Conservation (phyloP, 192 early-diverging fungal genomes). For the Dispira parvispora region DNA sequence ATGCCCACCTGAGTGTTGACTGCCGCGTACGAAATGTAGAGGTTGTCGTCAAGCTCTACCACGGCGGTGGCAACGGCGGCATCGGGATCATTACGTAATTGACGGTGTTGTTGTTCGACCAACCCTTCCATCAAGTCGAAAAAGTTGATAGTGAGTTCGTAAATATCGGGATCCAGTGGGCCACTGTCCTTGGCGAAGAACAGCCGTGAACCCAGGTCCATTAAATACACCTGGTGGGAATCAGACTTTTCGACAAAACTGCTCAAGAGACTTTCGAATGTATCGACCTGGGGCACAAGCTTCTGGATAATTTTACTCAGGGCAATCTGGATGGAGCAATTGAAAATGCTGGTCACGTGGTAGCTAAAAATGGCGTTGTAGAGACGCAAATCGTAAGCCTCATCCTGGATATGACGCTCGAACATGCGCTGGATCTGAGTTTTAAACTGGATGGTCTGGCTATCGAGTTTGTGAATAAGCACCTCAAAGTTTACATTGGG, state of each 20-base stretch:
- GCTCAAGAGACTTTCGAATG: slow-evolving; percentile 6
- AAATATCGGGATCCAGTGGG: slow-evolving; percentile 4
- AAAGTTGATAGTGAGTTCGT: slow-evolving; percentile 4
- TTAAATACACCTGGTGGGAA: background rate
- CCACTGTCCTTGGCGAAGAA: slow-evolving; percentile 10
- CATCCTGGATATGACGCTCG: slow-evolving; percentile 4
- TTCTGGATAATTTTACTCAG: slow-evolving; percentile 6
- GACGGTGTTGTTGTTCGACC: background rate
- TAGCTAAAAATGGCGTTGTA: slow-evolving; percentile 2
- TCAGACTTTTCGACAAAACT: slow-evolving; percentile 3
- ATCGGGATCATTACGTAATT: background rate
- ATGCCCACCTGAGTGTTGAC: background rate
- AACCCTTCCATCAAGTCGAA: slow-evolving; percentile 7
- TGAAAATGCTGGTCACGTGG: slow-evolving; percentile 10
- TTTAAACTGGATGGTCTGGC: slow-evolving; percentile 7
- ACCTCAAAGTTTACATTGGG: slow-evolving; percentile 6
- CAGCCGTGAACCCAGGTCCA: slow-evolving; percentile 6
- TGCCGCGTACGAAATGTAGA: background rate
- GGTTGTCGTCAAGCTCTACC: slow-evolving; percentile 1
- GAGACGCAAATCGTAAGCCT: background rate
- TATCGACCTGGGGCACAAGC: slow-evolving; percentile 2
- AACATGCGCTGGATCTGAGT: slow-evolving; percentile 12
- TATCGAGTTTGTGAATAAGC: slow-evolving; percentile 10
- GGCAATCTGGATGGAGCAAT: slow-evolving; percentile 2
- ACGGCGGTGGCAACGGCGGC: background rate